Percentiles rank a stretch among this genome's conserved stretches.
Evolutionary conservation across 1,284 basidiomycete species (phyloP).

Genomic region (Microbotryum lychnidis-dioicae): DNA sequence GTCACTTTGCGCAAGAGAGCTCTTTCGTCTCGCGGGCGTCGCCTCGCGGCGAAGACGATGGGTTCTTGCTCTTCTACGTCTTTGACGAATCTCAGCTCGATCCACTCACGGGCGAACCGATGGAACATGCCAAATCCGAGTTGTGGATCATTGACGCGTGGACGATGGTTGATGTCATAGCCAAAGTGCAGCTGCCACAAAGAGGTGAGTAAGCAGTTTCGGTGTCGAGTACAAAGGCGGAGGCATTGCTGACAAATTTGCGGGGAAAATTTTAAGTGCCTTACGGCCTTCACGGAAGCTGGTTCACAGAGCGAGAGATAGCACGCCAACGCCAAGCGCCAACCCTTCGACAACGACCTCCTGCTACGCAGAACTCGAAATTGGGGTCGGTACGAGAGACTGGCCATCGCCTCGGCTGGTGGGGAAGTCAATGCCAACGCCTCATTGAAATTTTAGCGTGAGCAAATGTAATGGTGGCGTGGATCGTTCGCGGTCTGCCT

Average conservation of each 20-base stretch:
- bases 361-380: no score
- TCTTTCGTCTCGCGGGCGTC: slow-evolving; percentile 42
- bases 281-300: slow-evolving; percentile 40
- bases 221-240: slow-evolving; percentile 12
- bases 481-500: no score
- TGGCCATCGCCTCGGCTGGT: no score
- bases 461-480: no score
- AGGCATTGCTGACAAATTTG: slow-evolving; percentile 13
- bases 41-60: slow-evolving; percentile 43
- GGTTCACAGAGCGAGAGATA: slow-evolving; percentile 38
- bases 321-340: slow-evolving; percentile 25
- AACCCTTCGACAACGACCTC: slow-evolving; percentile 2
- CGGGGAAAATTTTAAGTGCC: slow-evolving; percentile 31
- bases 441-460: no score
- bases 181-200: slow-evolving; percentile 44
- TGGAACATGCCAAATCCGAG: slow-evolving; percentile 39
- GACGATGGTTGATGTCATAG: slow-evolving; percentile 41
- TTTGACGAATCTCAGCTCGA: slow-evolving; percentile 44
- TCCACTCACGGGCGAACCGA: slow-evolving; percentile 38
- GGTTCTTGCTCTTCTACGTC: slow-evolving; percentile 45
- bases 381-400: no score
- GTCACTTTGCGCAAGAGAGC: slow-evolving; percentile 45
- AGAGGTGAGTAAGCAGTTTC: slow-evolving; percentile 31
- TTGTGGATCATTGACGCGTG: slow-evolving; percentile 47
- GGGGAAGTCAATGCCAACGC: no score